phyloP scores from a whole-genome alignment of 345 rosid genomes.

The Eucalyptus curtisii region DNA sequence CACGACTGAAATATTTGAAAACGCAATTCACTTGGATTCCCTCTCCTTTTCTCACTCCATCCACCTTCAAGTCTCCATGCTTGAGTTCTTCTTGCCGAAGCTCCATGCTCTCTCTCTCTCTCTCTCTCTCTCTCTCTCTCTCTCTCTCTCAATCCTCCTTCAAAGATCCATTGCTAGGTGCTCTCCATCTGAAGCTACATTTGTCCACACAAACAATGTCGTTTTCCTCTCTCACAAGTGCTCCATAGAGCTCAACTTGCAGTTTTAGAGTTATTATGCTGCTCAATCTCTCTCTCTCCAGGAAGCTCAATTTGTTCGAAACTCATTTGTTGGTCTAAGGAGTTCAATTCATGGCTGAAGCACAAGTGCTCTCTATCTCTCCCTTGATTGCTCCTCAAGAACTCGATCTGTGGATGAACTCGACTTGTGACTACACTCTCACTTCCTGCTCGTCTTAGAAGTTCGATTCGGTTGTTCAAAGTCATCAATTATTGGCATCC shows the following conservation, averaged over 20 bases:
- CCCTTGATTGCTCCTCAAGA: background rate
- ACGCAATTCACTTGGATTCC: background rate
- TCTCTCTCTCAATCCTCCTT: background rate
- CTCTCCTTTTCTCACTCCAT: background rate
- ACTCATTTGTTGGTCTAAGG: background rate
- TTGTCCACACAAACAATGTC: background rate
- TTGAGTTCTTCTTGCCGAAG: background rate
- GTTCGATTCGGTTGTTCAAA: background rate
- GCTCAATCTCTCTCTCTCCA: background rate
- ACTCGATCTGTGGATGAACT: background rate
- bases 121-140: too few species aligned
- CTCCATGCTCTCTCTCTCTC: background rate
- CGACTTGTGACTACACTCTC: background rate
- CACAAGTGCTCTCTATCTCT: background rate
- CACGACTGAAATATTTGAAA: background rate
- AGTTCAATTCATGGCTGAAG: background rate
- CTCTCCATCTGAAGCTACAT: background rate
- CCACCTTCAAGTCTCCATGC: background rate
- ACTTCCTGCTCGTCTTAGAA: background rate
- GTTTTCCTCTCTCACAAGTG: background rate
- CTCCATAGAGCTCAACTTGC: background rate
- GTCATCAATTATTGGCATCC: background rate
- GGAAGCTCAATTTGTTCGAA: background rate
- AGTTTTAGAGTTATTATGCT: too few species aligned
- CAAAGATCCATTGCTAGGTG: background rate